These are phyloP conservation scores for Gilbertella persicaria DNA, from an alignment of 371 early-diverging fungal species.

Conservation along the genomic window DNA sequence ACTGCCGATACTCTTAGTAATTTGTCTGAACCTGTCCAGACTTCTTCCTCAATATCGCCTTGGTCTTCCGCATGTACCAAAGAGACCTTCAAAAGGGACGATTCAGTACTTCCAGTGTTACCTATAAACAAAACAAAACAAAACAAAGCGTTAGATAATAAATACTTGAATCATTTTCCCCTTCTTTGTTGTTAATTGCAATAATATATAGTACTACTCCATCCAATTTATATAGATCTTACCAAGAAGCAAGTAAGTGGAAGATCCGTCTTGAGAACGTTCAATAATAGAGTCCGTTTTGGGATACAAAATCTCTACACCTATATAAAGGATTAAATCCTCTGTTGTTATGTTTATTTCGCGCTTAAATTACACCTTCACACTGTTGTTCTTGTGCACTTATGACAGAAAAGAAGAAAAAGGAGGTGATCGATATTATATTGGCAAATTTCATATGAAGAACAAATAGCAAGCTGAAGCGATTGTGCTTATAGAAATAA, in stretches of 20 bases:
- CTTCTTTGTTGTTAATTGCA: background rate
- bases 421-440: background rate
- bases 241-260: conserved; percentile 6
- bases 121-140: background rate
- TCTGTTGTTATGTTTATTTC: background rate
- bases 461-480: too few relatives aligned
- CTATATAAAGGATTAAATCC: background rate
- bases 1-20: conserved; percentile 3
- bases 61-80: background rate
- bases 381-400: background rate
- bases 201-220: background rate
- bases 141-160: background rate
- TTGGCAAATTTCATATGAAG: background rate
- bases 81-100: background rate
- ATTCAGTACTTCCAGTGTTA: background rate
- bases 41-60: background rate
- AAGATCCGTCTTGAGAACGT: conserved; percentile 4
- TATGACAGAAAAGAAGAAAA: background rate
- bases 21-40: conserved; percentile 1
- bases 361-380: background rate
- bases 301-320: conserved; percentile 3
- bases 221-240: conserved; percentile 2
- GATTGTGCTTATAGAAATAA: background rate
- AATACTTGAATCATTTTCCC: background rate
- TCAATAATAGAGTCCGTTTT: conserved; percentile 3